Evolutionary conservation across 805 yeast genomes (phyloP).

Genomic region (Metschnikowia rubicola): DNA sequence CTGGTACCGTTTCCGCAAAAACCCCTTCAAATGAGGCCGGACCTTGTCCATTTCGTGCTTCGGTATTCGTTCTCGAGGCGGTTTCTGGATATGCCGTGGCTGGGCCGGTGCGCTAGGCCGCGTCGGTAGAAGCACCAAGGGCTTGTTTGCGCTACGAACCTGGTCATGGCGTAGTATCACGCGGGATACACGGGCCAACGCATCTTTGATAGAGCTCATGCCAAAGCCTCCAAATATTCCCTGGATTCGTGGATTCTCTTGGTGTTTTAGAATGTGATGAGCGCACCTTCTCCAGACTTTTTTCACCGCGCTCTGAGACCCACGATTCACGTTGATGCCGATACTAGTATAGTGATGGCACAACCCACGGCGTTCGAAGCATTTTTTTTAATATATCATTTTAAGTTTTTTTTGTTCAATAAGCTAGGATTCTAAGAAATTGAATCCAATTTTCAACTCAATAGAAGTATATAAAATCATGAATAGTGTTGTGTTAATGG

Average conservation of each 20-base stretch:
- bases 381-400: too few relatives aligned
- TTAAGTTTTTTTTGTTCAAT: too few relatives aligned
- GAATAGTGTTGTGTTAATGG: too few relatives aligned
- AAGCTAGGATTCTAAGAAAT: too few relatives aligned
- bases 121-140: slow-evolving; percentile 7
- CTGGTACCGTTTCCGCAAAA: slow-evolving; percentile 24
- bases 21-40: slow-evolving; percentile 15
- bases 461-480: too few relatives aligned
- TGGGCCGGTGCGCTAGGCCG: not conserved
- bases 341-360: not conserved
- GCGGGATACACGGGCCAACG: slow-evolving; percentile 33
- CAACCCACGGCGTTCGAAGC: not conserved
- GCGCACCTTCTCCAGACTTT: not conserved
- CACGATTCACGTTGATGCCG: not conserved
- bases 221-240: not conserved
- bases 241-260: not conserved
- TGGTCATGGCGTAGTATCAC: slow-evolving; percentile 27
- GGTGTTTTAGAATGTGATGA: not conserved
- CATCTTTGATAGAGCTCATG: slow-evolving; percentile 33
- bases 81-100: slow-evolving; percentile 1
- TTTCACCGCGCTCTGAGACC: slow-evolving; percentile 1
- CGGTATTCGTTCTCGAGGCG: slow-evolving; percentile 6
- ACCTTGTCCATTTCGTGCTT: slow-evolving; percentile 11
- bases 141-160: slow-evolving; percentile 6
- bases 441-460: too few relatives aligned